phyloP scores from a whole-genome alignment of 192 early-diverging fungal genomes.

The Chytriomyces sp. region DNA sequence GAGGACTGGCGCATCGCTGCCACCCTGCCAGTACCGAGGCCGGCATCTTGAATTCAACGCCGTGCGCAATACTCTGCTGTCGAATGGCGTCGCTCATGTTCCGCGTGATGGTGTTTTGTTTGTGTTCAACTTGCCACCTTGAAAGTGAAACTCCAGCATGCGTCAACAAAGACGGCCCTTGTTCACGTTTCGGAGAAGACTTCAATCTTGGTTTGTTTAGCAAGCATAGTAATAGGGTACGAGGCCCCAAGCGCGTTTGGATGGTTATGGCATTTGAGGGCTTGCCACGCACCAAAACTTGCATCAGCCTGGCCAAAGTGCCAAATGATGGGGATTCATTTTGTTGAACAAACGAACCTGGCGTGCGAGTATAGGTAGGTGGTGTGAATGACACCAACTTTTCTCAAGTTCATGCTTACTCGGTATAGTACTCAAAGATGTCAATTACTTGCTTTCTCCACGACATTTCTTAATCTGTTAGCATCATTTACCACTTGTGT shows the following conservation, averaged over 20 bases:
- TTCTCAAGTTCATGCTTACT: constrained; percentile 41
- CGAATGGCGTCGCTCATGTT: too few species aligned
- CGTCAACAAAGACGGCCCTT: constrained; percentile 64
- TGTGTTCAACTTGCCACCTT: constrained; percentile 17
- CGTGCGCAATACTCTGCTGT: background rate
- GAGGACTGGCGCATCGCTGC: background rate
- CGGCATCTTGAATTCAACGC: background rate
- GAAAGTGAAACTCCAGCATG: constrained; percentile 51
- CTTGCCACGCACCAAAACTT: constrained; percentile 73
- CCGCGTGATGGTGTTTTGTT: background rate
- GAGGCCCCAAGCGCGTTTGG: constrained; percentile 64
- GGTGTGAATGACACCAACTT: background rate
- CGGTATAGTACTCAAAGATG: constrained; percentile 81
- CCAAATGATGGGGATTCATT: constrained; percentile 77
- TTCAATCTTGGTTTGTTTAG: constrained; percentile 70
- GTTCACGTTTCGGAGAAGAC: constrained; percentile 70
- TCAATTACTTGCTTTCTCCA: constrained; percentile 74
- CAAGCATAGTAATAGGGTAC: constrained; percentile 71
- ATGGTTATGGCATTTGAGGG: constrained; percentile 83
- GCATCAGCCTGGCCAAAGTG: constrained; percentile 66
- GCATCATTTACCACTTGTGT: constrained; percentile 60
- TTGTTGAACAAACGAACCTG: constrained; percentile 74
- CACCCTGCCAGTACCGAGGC: background rate
- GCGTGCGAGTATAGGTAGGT: constrained; percentile 61
- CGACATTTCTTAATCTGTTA: constrained; percentile 54